Base-by-base conservation (phyloP, 2,329 filamentous ascomycete species). In the Ophiocordyceps camponoti-saundersi region DNA sequence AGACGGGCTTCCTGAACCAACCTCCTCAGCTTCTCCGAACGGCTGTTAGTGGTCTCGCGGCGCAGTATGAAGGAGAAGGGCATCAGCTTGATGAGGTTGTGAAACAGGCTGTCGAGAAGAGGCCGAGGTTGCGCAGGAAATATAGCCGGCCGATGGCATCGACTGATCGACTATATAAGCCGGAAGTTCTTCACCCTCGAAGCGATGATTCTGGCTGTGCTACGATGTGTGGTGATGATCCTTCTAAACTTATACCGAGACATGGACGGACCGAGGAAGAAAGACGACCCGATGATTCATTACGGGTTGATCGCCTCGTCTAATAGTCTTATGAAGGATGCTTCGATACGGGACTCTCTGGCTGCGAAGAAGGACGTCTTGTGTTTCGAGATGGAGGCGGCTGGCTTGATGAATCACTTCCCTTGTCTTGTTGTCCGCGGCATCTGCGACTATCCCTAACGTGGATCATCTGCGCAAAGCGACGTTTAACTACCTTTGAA, bases 371-470 rank as follows among this genome's bases (percentile, higher is more conserved):
- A 30, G 12, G 23, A 44, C n/a, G 42, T 44, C 16, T 6, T 44
- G n/a, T 44, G 42, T n/a, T 44, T 44, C 12, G 23, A 44, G 23
- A 44, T 44, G 42, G 23, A 44, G 16, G 42, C 16, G 3, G 23
- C 42, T 3, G 42, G 42, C 2, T 18, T 44, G 16, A 44, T 56
- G 52, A 53, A 56, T 23, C 44, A 54, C 32, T 54, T 57, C 30
- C 56, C 55, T 2, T 61, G 59, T 30, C 44, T 63, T 3, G 56
- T 60, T 11, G 55, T 64, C 30, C 53, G 58, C 8, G 60, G 61
- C 2, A 59, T 64, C 39, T 62, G 57, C 48, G 60, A 64, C 50
- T 64, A 64, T 40, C 59, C 2, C 47, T 72, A 0, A 55, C 44
- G n/a, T 45, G 44, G 44, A 29, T 45, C 16, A 40, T n/a, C 13